A percentile compares a stretch with the other conserved stretches of the same genome.
These are phyloP conservation scores for Corynascus novoguineensis DNA, from an alignment of 495 filamentous ascomycete species.

Conservation along the genomic window DNA sequence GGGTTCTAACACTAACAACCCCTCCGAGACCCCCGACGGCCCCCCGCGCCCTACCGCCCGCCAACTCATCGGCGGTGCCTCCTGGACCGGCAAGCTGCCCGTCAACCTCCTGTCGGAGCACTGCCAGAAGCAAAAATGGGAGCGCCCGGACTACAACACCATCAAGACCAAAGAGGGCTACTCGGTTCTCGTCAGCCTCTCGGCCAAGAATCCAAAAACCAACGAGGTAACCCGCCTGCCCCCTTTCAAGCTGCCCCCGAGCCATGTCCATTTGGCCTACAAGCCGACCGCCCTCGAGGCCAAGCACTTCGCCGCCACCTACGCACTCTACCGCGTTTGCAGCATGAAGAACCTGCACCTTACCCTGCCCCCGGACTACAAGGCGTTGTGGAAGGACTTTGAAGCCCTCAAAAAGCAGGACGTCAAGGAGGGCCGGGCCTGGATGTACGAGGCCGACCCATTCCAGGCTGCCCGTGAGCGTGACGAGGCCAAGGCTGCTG, in stretches of 20 bases:
- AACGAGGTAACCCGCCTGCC: constrained; percentile 65
- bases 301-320: constrained; percentile 86
- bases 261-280: constrained; percentile 59
- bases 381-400: constrained; percentile 84
- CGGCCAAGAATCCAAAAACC: constrained; percentile 75
- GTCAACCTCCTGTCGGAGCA: constrained; percentile 90
- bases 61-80: constrained; percentile 85
- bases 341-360: constrained; percentile 93
- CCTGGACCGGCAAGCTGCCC: constrained; percentile 96
- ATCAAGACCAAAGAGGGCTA: constrained; percentile 55
- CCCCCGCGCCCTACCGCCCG: constrained; percentile 76
- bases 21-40: constrained; percentile 34
- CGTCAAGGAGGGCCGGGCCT: constrained; percentile 65
- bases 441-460: constrained; percentile 96
- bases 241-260: constrained; percentile 73
- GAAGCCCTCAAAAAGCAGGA: constrained; percentile 71
- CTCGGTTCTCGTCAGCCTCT: constrained; percentile 72
- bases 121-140: constrained; percentile 92
- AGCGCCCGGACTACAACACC: constrained; percentile 81
- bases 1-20: constrained; percentile 3
- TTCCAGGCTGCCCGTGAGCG: constrained; percentile 74
- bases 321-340: constrained; percentile 81
- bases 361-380: constrained; percentile 86
- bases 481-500: constrained; percentile 63
- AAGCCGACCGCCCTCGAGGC: constrained; percentile 81